Evolutionary conservation across 2,329 filamentous ascomycete species (phyloP).

Genomic region (Venturia effusa): DNA sequence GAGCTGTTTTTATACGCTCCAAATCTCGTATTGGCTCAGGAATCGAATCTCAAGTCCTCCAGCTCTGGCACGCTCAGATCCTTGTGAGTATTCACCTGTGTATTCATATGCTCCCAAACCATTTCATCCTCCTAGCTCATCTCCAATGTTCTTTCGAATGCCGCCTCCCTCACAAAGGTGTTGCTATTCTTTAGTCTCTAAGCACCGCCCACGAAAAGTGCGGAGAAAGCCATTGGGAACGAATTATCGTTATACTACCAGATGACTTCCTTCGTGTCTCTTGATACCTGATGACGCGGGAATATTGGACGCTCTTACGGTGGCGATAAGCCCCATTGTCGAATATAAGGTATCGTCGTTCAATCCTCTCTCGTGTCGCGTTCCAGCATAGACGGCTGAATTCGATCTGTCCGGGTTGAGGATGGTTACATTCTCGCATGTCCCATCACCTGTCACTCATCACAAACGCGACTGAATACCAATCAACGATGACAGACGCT

Average conservation of each 20-base stretch:
- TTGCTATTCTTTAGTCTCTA: slow-evolving; percentile 33
- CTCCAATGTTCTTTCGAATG: slow-evolving; percentile 34
- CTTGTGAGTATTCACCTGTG: slow-evolving; percentile 30
- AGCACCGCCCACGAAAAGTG: slow-evolving; percentile 37
- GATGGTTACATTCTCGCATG: slow-evolving; percentile 25
- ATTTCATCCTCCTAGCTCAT: slow-evolving; percentile 31
- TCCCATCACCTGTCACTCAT: background rate
- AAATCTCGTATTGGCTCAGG: slow-evolving; percentile 34
- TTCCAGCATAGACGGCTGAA: slow-evolving; percentile 19
- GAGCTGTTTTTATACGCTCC: slow-evolving; percentile 33
- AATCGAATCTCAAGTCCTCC: slow-evolving; percentile 27
- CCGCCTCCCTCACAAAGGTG: slow-evolving; percentile 33
- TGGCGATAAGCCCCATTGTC: slow-evolving; percentile 36
- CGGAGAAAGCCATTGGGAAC: slow-evolving; percentile 30
- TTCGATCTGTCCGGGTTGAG: slow-evolving; percentile 26
- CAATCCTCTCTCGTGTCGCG: slow-evolving; percentile 22
- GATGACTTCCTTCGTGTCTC: slow-evolving; percentile 28
- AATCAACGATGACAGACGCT: slow-evolving; percentile 18
- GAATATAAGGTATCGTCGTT: slow-evolving; percentile 31
- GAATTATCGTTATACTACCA: slow-evolving; percentile 35
- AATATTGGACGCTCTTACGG: slow-evolving; percentile 30
- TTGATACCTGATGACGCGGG: slow-evolving; percentile 32
- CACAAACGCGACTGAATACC: too few relatives aligned
- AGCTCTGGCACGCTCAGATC: slow-evolving; percentile 24
- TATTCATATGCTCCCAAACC: slow-evolving; percentile 35